These are phyloP conservation scores for Suhomyces sp. DNA, from an alignment of 805 yeast genomes.

Conservation along the genomic window DNA sequence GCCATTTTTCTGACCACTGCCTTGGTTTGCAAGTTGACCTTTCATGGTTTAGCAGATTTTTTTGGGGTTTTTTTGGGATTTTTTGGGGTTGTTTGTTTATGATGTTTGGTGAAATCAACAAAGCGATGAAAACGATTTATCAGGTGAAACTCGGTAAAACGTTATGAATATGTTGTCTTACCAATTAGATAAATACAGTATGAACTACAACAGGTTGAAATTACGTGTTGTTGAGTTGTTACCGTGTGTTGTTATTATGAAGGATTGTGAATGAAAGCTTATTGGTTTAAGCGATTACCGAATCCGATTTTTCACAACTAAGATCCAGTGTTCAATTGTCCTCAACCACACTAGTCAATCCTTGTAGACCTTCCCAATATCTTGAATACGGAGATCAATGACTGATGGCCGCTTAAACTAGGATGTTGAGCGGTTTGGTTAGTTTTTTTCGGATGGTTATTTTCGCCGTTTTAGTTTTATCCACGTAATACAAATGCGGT, in stretches of 20 bases:
- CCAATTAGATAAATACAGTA: background rate
- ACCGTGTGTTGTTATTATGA: background rate
- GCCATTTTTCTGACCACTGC: conserved; percentile 14
- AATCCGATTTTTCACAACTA: background rate
- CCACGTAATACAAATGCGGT: conserved; percentile 2
- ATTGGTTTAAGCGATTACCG: background rate
- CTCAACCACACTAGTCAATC: background rate
- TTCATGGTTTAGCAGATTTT: conserved; percentile 14
- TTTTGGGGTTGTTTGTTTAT: background rate
- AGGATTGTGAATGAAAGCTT: background rate
- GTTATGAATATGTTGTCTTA: background rate
- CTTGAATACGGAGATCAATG: background rate
- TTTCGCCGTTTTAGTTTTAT: conserved; percentile 1
- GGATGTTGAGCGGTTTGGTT: background rate
- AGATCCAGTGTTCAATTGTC: background rate
- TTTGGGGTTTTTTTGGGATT: background rate
- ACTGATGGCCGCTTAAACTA: background rate
- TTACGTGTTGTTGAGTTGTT: too few relatives aligned
- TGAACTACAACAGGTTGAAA: background rate
- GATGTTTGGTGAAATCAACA: background rate
- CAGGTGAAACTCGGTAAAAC: background rate
- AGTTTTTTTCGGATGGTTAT: background rate
- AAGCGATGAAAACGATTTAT: background rate
- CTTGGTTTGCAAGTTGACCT: conserved; percentile 19
- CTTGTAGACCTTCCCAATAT: background rate